Percentiles rank a stretch among this genome's conserved stretches.
phyloP scores from a whole-genome alignment of 257 asterid genomes.

The Nicotiana tomentosiformis region DNA sequence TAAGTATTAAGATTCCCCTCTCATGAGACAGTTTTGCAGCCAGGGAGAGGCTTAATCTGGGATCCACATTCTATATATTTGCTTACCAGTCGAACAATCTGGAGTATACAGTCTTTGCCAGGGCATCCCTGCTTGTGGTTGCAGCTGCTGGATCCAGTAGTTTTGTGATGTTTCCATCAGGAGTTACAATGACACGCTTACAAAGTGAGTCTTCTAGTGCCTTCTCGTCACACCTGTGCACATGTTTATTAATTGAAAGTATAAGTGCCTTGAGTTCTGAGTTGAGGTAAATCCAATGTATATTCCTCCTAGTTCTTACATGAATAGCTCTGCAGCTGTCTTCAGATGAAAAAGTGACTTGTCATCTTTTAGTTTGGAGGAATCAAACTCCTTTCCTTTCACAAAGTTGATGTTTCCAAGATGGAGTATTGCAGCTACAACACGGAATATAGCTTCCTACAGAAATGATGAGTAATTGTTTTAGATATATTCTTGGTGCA shows the following conservation, averaged over 20 bases:
- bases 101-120: slow-evolving; percentile 89
- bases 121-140: slow-evolving; percentile 82
- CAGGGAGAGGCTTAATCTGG: background rate
- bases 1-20: slow-evolving; percentile 1
- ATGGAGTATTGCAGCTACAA: slow-evolving; percentile 95
- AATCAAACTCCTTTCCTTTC: slow-evolving; percentile 75
- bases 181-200: slow-evolving; percentile 89
- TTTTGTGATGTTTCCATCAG: slow-evolving; percentile 90
- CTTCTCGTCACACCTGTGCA: slow-evolving; percentile 63
- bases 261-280: slow-evolving; percentile 1
- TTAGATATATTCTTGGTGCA: background rate
- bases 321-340: slow-evolving; percentile 86
- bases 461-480: slow-evolving; percentile 4
- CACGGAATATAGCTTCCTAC: slow-evolving; percentile 90
- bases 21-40: slow-evolving; percentile 8
- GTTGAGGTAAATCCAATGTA: background rate
- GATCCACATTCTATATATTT: slow-evolving; percentile 1
- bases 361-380: slow-evolving; percentile 73
- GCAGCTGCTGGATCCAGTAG: slow-evolving; percentile 91
- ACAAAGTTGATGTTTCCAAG: slow-evolving; percentile 76
- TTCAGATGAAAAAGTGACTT: slow-evolving; percentile 64
- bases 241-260: slow-evolving; percentile 6
- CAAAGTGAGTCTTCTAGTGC: slow-evolving; percentile 82
- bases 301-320: slow-evolving; percentile 38
- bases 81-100: slow-evolving; percentile 91